These are phyloP conservation scores for Stipa capillata DNA, from an alignment of 176 grass and related monocot species.

Conservation along the genomic window DNA sequence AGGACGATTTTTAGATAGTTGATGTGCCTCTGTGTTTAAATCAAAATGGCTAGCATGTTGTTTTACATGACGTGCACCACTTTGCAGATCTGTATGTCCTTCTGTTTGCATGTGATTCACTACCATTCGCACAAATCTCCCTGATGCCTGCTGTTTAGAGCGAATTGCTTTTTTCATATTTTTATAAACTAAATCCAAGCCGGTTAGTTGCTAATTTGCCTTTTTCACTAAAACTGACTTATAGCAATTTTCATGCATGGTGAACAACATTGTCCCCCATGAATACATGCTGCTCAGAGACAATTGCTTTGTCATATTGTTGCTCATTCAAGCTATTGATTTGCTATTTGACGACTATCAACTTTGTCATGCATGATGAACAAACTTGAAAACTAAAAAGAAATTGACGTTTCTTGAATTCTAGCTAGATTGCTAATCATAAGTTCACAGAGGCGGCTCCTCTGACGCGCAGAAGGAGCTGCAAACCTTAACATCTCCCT, in stretches of 20 bases:
- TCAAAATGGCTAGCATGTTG: slow-evolving; percentile 2
- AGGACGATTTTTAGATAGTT: not conserved
- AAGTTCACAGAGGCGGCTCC: not conserved
- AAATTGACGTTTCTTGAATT: not conserved
- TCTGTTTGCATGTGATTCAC: slow-evolving; percentile 10
- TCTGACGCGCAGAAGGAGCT: not conserved
- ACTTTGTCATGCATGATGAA: not conserved
- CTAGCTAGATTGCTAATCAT: not conserved
- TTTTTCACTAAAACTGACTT: not conserved
- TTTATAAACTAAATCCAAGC: not conserved
- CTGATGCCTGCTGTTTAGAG: not conserved
- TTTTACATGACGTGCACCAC: not conserved
- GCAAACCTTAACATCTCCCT: not conserved
- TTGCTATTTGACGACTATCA: not conserved
- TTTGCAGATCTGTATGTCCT: not conserved
- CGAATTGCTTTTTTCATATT: slow-evolving; percentile 1
- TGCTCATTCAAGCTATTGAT: not conserved
- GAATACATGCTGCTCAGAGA: not conserved
- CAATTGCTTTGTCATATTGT: not conserved
- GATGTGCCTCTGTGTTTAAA: not conserved
- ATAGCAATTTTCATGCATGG: not conserved
- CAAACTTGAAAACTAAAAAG: not conserved
- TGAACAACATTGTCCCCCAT: not conserved
- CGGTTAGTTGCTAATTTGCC: not conserved
- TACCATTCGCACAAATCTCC: not conserved